Base-by-base conservation (phyloP, 371 early-diverging fungal genomes). In the Haplosporangium sp. region DNA sequence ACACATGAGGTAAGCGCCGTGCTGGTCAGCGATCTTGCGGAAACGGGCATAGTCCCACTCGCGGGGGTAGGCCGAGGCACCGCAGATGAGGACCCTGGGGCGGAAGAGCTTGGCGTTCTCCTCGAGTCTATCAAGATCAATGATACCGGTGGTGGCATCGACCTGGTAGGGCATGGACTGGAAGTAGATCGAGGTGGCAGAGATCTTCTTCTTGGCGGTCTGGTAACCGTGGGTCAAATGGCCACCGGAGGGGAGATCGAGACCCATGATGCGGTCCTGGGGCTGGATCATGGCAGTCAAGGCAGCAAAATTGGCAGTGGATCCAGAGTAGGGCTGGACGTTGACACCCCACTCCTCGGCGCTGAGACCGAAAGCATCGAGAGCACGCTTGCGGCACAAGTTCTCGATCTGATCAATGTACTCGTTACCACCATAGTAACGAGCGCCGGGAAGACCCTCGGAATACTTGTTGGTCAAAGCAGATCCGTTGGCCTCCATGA, bases 171-270 rank as follows among this genome's bases (percentile, higher is more conserved):
- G 98, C 94, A 97, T 93, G 38, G 98, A 95, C 85, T 97, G 95
- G 88, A 99, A 99, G 89, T 97, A 99, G 75, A 96, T 93, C 55
- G 98, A 98, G 59, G 96, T 93, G 58, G 96, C 91, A 42, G 98
- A 98, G 81, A 99, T 96, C 91, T 99, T 99, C 91, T 96, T 99
- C 86, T 96, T 98, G 86, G 92, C 92, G 20, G 99, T 99, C 89
- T 99, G 98, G 89, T 97, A 99, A 42, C 99, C 99, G 89, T 99
- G 99, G 46, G 99, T 98, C 87, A 99, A 92, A 81, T 99, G 99
- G 12, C 99, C 99, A 83, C 99, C 99, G 54, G 98, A 96, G 21
- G 99, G 98, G 65, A 99, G 89, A 74, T 99, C 98, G 73, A 99
- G 90, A 61, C 99, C 99, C 99, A 99, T 98, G 75, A 99, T 86